A percentile compares a stretch with the other conserved stretches of the same genome.
These are phyloP conservation scores for Diplodia corticola DNA, from an alignment of 2,329 filamentous ascomycete species.

Conservation along the genomic window DNA sequence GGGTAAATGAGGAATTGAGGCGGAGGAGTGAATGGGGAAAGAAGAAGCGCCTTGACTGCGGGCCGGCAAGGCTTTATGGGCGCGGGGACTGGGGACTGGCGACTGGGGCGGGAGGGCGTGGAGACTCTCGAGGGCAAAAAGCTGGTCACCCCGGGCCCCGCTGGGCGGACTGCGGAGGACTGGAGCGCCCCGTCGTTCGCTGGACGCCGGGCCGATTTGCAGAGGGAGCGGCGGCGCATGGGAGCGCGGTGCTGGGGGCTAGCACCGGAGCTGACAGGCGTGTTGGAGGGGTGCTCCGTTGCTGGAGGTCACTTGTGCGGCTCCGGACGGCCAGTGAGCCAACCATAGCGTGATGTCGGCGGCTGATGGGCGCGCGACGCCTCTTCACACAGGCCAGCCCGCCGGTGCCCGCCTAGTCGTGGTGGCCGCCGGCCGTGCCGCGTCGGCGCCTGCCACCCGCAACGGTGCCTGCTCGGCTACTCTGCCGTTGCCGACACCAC, in stretches of 20 bases:
- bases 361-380: conserved; percentile 6
- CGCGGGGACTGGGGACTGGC: not conserved
- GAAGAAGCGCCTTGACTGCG: conserved; percentile 8
- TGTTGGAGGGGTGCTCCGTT: conserved; percentile 7
- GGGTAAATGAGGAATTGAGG: not conserved
- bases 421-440: conserved; percentile 1
- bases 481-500: not conserved
- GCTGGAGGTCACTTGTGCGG: not conserved
- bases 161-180: conserved; percentile 14
- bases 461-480: not conserved
- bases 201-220: conserved; percentile 10
- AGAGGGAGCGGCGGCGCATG: conserved; percentile 1
- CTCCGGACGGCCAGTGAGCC: conserved; percentile 9
- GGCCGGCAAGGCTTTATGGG: conserved; percentile 2
- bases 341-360: conserved; percentile 16
- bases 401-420: not conserved
- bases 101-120: not conserved
- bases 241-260: conserved; percentile 4
- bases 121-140: not conserved
- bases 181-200: conserved; percentile 7
- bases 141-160: conserved; percentile 18
- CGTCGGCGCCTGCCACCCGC: not conserved
- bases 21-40: conserved; percentile 10
- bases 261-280: conserved; percentile 17
- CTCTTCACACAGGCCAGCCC: not conserved